Conservation (phyloP, 148 eudicot species). For the Silene latifolia region DNA sequence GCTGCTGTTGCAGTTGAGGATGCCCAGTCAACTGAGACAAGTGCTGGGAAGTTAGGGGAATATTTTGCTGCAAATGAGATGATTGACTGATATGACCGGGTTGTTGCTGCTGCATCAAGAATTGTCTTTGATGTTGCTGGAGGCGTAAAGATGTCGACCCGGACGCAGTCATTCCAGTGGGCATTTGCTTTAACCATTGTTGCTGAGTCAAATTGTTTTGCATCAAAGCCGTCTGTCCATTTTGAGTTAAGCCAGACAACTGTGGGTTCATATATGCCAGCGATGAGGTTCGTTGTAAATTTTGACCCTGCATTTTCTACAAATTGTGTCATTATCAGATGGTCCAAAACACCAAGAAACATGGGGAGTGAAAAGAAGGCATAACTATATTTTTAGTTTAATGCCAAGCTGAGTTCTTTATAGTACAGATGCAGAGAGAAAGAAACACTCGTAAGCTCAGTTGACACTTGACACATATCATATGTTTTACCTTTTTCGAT, state of each 20-base stretch:
- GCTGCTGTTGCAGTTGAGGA: conserved; percentile 50
- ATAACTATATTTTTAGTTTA: not conserved
- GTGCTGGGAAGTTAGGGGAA: conserved; percentile 63
- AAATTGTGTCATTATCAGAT: conserved; percentile 15
- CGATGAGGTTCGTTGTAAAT: conserved; percentile 52
- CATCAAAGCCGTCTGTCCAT: conserved; percentile 60
- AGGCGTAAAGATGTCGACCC: conserved; percentile 67
- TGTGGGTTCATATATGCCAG: conserved; percentile 55
- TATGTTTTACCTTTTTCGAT: not conserved
- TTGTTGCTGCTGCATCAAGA: conserved; percentile 20
- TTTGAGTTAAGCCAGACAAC: conserved; percentile 68
- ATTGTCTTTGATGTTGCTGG: conserved; percentile 60
- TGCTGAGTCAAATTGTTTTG: conserved; percentile 65
- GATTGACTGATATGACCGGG: conserved; percentile 63
- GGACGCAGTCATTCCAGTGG: conserved; percentile 53
- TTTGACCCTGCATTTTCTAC: conserved; percentile 65
- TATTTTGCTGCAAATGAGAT: conserved; percentile 57
- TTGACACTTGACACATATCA: not conserved
- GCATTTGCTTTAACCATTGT: conserved; percentile 86
- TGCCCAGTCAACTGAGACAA: conserved; percentile 55
- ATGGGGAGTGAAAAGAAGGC: not conserved
- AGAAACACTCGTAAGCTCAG: not conserved
- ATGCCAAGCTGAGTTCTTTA: conserved; percentile 3
- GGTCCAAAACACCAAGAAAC: not conserved
- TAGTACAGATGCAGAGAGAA: not conserved